A percentile compares a stretch with the other conserved stretches of the same genome.
These are phyloP conservation scores for Fusarium sulawesiense DNA, from an alignment of 2,329 filamentous ascomycete genomes.

Conservation along the genomic window DNA sequence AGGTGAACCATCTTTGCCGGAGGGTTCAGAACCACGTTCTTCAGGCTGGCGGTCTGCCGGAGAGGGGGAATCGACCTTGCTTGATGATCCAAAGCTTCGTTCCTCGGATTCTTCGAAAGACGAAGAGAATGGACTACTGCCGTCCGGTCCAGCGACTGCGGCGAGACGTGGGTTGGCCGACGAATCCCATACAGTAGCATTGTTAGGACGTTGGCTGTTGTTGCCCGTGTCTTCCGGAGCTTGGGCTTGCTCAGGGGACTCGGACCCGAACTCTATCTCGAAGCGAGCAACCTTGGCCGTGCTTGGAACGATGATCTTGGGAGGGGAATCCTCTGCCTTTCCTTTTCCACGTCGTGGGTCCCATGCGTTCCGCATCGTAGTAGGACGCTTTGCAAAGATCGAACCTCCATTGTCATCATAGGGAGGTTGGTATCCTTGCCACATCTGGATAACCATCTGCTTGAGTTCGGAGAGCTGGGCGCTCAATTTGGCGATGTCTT, in stretches of 20 bases:
- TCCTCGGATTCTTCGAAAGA: neutral
- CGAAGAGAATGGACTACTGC: neutral
- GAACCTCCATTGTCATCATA: neutral
- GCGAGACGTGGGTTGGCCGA: neutral
- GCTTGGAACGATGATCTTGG: neutral
- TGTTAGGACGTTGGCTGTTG: too few relatives aligned
- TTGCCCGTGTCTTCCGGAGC: too few relatives aligned
- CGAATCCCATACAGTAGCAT: too few relatives aligned
- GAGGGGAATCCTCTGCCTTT: neutral
- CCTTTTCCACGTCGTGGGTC: too few relatives aligned
- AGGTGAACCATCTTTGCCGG: neutral
- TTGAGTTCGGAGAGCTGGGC: neutral
- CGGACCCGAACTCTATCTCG: neutral
- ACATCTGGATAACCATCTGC: neutral
- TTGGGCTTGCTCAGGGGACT: neutral
- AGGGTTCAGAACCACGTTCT: neutral
- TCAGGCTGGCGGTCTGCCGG: neutral
- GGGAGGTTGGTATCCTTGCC: neutral
- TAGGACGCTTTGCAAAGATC: neutral
- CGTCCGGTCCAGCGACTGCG: neutral
- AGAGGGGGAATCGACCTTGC: neutral
- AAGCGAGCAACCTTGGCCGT: neutral
- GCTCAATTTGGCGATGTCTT: neutral
- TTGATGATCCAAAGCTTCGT: neutral
- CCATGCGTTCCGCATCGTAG: neutral